Conservation (phyloP, 2,329 filamentous ascomycete genomes). For the Acrocalymma vagum region DNA sequence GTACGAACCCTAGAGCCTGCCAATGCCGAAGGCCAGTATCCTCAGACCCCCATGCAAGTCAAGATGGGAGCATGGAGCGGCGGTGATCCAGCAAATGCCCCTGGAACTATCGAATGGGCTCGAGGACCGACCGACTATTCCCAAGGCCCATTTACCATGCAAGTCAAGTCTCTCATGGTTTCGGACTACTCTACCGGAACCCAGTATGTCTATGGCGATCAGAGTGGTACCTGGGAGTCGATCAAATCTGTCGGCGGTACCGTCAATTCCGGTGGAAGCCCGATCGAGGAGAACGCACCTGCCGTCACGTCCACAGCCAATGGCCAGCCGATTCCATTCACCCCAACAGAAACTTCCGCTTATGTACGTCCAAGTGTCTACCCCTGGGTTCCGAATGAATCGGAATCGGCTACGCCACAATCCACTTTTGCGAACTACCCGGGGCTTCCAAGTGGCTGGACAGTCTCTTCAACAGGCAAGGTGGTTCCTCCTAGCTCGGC, state of each 20-base stretch:
- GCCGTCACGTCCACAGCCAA: slow-evolving; percentile 68
- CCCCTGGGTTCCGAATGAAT: slow-evolving; percentile 71
- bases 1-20: slow-evolving; percentile 77
- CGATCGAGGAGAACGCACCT: slow-evolving; percentile 65
- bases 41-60: slow-evolving; percentile 94
- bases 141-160: slow-evolving; percentile 85
- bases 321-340: slow-evolving; percentile 73
- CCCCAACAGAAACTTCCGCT: slow-evolving; percentile 65
- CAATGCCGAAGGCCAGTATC: slow-evolving; percentile 81
- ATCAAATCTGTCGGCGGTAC: slow-evolving; percentile 82
- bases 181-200: slow-evolving; percentile 94
- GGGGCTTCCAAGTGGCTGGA: slow-evolving; percentile 81
- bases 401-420: slow-evolving; percentile 59
- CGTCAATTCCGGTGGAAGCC: slow-evolving; percentile 70
- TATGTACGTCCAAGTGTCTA: slow-evolving; percentile 51
- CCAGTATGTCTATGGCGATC: slow-evolving; percentile 82
- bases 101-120: slow-evolving; percentile 90
- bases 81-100: slow-evolving; percentile 80
- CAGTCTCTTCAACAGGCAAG: slow-evolving; percentile 80
- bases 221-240: slow-evolving; percentile 79
- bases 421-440: slow-evolving; percentile 56
- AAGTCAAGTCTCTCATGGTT: slow-evolving; percentile 76
- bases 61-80: slow-evolving; percentile 93
- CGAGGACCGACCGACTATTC: slow-evolving; percentile 85
- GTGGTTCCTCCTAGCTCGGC: slow-evolving; percentile 76